phyloP scores from a whole-genome alignment of 768 basidiomycete species.

The Tricholoma sp. region DNA sequence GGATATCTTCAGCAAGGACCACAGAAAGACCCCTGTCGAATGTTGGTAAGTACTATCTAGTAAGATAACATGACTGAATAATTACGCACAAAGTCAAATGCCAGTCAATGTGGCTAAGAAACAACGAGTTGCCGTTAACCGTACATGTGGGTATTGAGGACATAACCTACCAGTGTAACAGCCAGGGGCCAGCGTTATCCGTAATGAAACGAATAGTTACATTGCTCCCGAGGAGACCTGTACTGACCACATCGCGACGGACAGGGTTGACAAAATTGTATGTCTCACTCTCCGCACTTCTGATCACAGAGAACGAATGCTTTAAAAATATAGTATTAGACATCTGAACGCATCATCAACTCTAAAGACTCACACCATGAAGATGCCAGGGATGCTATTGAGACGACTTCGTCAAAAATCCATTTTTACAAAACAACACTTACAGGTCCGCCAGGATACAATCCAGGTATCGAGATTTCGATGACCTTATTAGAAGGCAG shows the following conservation, averaged over 20 bases:
- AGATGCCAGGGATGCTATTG: constrained; percentile 22
- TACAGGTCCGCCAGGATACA: background rate
- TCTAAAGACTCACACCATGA: constrained; percentile 19
- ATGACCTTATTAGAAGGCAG: constrained; percentile 40
- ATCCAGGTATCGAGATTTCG: constrained; percentile 34
- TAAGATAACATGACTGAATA: background rate
- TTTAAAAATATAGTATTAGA: background rate
- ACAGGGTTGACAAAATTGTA: constrained; percentile 18
- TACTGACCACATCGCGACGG: constrained; percentile 30
- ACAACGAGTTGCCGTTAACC: background rate
- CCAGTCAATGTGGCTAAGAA: constrained; percentile 1
- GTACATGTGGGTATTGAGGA: background rate
- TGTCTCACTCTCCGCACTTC: constrained; percentile 20
- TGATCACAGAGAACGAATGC: constrained; percentile 35
- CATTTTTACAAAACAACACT: constrained; percentile 4
- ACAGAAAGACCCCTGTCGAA: constrained; percentile 11
- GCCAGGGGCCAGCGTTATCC: constrained; percentile 61
- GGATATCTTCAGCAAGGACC: constrained; percentile 14
- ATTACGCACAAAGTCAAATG: background rate
- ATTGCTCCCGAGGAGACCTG: constrained; percentile 24
- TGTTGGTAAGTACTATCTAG: background rate
- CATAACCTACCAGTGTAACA: constrained; percentile 8
- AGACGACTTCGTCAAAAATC: background rate
- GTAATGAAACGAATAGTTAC: constrained; percentile 52
- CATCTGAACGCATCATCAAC: background rate